These are phyloP conservation scores for Trichoderma koningiopsis DNA, from an alignment of 2,329 filamentous ascomycete species.

Conservation along the genomic window DNA sequence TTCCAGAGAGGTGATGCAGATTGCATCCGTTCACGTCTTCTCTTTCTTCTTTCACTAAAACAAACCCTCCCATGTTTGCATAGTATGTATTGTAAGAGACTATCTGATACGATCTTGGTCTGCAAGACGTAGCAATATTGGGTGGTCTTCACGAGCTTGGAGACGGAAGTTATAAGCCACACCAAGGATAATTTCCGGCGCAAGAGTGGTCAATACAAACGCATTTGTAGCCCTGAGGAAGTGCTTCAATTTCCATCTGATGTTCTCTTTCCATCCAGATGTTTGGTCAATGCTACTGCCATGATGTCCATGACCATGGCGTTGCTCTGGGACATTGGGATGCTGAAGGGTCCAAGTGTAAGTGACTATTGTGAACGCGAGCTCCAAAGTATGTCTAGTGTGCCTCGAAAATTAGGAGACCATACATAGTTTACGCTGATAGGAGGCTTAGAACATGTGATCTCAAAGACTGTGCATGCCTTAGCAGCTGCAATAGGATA, in stretches of 20 bases:
- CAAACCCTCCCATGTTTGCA: conserved; percentile 15
- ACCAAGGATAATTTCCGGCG: background rate
- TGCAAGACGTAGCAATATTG: background rate
- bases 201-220: background rate
- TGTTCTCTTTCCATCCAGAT: background rate
- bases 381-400: background rate
- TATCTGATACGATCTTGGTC: background rate
- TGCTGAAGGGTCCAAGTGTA: background rate
- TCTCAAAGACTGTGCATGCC: background rate
- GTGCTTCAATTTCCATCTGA: background rate
- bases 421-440: background rate
- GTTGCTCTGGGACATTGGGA: background rate
- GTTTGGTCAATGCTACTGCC: background rate
- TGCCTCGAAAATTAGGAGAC: background rate
- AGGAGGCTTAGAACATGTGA: background rate
- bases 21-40: background rate
- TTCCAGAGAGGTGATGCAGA: background rate
- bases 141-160: background rate
- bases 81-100: background rate
- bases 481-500: background rate
- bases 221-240: background rate
- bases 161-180: background rate
- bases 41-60: background rate
- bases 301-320: background rate
- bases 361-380: background rate